phyloP scores from a whole-genome alignment of 129 eudicot species.

The Oenanthe sinensis region DNA sequence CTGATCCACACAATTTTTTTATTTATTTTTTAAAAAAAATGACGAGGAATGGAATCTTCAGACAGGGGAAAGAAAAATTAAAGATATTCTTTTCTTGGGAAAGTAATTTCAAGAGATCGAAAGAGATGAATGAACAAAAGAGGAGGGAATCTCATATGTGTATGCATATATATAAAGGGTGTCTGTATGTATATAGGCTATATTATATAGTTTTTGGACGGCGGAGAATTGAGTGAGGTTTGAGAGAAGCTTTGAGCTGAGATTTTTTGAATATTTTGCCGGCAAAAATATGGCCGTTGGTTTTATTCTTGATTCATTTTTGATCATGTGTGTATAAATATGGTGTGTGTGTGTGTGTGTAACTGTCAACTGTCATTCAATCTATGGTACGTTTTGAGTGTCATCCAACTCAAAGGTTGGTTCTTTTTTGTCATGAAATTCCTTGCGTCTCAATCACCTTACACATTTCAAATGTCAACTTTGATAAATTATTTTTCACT shows the following conservation, averaged over 20 bases:
- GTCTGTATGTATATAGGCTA: background rate
- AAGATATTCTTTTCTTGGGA: slow-evolving; percentile 70
- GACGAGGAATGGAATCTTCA: slow-evolving; percentile 37
- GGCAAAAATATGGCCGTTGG: background rate
- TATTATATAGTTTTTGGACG: background rate
- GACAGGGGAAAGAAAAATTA: slow-evolving; percentile 27
- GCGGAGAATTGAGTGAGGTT: slow-evolving; percentile 5
- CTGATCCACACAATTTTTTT: background rate
- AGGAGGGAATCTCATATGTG: background rate
- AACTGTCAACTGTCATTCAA: background rate
- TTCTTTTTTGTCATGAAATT: background rate
- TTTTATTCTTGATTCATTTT: background rate
- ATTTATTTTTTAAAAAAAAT: too few relatives aligned
- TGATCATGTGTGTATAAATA: background rate
- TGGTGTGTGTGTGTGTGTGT: slow-evolving; percentile 15
- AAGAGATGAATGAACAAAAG: slow-evolving; percentile 17
- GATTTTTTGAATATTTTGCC: background rate
- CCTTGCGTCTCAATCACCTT: background rate
- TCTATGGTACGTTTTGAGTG: background rate
- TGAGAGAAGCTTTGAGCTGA: background rate
- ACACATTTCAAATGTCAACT: background rate
- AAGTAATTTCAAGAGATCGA: slow-evolving; percentile 40
- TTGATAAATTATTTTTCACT: background rate
- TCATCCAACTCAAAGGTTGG: background rate
- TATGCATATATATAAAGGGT: background rate